A percentile compares a stretch with the other conserved stretches of the same genome.
phyloP scores from a whole-genome alignment of 352 stramenopile species.

The Phytophthora colocasiae region DNA sequence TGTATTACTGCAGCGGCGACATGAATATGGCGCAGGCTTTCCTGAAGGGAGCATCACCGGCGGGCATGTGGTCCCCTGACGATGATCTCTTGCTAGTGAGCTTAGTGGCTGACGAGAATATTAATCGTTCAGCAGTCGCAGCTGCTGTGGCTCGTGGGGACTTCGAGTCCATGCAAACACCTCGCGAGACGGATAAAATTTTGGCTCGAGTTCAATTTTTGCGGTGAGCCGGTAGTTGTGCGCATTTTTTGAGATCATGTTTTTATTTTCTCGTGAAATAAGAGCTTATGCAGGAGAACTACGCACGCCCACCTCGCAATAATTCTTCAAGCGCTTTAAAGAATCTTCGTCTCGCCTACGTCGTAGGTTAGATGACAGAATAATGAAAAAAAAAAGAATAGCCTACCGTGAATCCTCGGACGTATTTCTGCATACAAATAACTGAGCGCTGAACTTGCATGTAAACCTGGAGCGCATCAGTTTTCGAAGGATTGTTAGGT shows the following conservation, averaged over 20 bases:
- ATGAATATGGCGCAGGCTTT: conserved; percentile 39
- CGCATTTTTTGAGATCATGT: not conserved
- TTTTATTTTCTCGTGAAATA: too few species aligned
- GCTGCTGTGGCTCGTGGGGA: conserved; percentile 39
- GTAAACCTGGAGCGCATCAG: conserved; percentile 30
- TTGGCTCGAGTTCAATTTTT: conserved; percentile 20
- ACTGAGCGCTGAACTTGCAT: conserved; percentile 34
- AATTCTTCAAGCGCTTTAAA: conserved; percentile 34
- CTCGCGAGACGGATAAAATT: conserved; percentile 44
- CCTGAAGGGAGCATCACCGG: conserved; percentile 37
- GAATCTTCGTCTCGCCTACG: conserved; percentile 26
- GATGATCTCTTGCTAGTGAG: conserved; percentile 57
- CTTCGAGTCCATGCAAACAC: conserved; percentile 50
- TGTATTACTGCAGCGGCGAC: conserved; percentile 54
- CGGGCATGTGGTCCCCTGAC: conserved; percentile 51
- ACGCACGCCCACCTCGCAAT: conserved; percentile 7
- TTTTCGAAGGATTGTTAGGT: not conserved
- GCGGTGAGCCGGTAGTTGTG: not conserved
- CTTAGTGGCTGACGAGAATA: conserved; percentile 30
- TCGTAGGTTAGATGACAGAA: not conserved
- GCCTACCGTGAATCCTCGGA: conserved; percentile 35
- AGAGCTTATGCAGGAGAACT: not conserved
- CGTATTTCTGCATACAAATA: conserved; percentile 38
- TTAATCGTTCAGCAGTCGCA: conserved; percentile 28
- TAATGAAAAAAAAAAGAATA: not conserved